Base-by-base conservation (phyloP, 805 yeast species). In the Millerozyma miso region DNA sequence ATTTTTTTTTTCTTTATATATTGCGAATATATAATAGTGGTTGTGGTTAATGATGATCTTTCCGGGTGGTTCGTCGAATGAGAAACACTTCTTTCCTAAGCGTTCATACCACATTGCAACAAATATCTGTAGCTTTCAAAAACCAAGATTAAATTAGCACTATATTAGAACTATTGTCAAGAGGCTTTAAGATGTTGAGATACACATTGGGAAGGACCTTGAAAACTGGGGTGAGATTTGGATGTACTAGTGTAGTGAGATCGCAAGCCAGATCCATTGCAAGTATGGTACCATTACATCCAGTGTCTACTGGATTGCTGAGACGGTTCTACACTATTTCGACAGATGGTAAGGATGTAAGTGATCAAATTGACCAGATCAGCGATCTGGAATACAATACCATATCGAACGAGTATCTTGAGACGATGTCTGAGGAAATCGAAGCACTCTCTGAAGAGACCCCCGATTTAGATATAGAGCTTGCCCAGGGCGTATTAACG, bases 401-500 rank as follows among this genome's bases (percentile, higher is more conserved):
- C 4, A 59, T 71, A 3, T 77, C 97, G 1, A 85, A 85, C 48
- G 73, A 66, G 16, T 84, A 88, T 43, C 63, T 93, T 40, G 97
- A 91, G 53, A 50, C 63, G 1, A 63, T 93, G 35, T 68, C 81
- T 15, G 87, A 80, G 37, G 79, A 79, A 37, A 67, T 86, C 48
- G 97, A 90, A 52, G 69, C 56, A 3, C 66, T 90, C 19, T 71
- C 84, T 17, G 96, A 87, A 49, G 60, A 59, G 3, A 61, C 62
- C 39, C 85, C 87, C 3, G 77, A 77, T 23, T 63, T 88, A n/a
- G 89, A 85, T 59, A 76, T 83, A 44, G 88, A 93, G 64, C 76
- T 85, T 56, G 67, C 86, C 52, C 91, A 85, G 50, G 99, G 99
- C 5, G 97, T 93, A 6, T 63, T 93, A 64, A 81, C 91, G 1